Conservation (phyloP, 768 basidiomycete genomes). For the Gautieria morchelliformis region DNA sequence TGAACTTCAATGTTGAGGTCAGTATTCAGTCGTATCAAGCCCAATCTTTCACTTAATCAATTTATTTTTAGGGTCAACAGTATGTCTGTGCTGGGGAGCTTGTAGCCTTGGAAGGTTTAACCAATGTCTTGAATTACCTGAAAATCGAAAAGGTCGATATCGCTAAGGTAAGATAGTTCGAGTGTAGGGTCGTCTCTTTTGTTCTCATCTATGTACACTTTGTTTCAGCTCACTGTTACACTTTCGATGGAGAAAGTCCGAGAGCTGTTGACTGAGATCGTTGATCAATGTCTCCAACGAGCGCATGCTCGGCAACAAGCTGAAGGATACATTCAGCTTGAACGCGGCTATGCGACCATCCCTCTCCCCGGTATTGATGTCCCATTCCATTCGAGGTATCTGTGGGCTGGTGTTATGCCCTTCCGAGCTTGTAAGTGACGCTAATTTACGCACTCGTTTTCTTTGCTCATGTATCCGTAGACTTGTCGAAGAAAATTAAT, state of each 20-base stretch:
- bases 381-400: constrained; percentile 98
- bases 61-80: constrained; percentile 77
- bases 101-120: constrained; percentile 84
- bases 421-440: constrained; percentile 81
- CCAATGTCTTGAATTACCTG: constrained; percentile 92
- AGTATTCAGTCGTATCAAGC: constrained; percentile 10
- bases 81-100: constrained; percentile 99
- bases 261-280: constrained; percentile 90
- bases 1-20: constrained; percentile 93
- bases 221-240: constrained; percentile 66
- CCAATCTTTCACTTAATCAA: neutral
- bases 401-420: constrained; percentile 97
- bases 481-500: constrained; percentile 97
- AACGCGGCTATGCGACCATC: constrained; percentile 94
- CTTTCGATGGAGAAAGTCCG: constrained; percentile 90
- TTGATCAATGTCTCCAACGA: constrained; percentile 67
- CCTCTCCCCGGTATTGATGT: constrained; percentile 96
- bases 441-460: neutral
- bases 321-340: constrained; percentile 87
- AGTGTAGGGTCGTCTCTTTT: neutral
- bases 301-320: constrained; percentile 70
- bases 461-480: constrained; percentile 27
- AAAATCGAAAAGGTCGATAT: constrained; percentile 96
- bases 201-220: neutral
- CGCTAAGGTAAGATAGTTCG: constrained; percentile 46